Conservation (phyloP, 2,329 filamentous ascomycete genomes). For the Aspergillus fijiensis region DNA sequence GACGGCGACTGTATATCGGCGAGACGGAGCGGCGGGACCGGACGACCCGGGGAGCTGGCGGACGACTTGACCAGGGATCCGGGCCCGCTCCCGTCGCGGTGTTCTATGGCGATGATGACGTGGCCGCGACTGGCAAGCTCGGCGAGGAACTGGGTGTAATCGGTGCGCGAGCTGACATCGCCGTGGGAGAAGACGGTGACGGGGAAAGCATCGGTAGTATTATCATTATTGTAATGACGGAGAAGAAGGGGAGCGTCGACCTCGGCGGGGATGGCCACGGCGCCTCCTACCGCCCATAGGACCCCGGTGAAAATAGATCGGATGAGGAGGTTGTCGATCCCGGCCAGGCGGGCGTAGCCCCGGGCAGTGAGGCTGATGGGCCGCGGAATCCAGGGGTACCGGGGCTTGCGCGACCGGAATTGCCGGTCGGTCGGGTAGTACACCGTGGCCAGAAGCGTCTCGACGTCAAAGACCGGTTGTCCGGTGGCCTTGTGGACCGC, state of each 20-base stretch:
- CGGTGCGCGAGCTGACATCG: constrained; percentile 6
- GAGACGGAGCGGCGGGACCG: neutral
- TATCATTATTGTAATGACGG: too few species aligned
- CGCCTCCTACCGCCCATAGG: constrained; percentile 1
- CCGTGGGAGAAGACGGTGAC: constrained; percentile 8
- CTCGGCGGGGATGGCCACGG: constrained; percentile 4
- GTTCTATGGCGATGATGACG: constrained; percentile 4
- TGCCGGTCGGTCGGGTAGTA: constrained; percentile 4
- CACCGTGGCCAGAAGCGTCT: neutral
- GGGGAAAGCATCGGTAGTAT: neutral
- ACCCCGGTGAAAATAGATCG: neutral
- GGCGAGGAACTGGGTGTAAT: constrained; percentile 5
- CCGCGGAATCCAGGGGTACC: constrained; percentile 5
- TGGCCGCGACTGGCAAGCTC: constrained; percentile 6
- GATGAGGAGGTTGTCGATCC: constrained; percentile 1
- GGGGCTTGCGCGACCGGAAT: constrained; percentile 3
- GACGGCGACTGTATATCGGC: neutral
- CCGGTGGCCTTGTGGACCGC: neutral
- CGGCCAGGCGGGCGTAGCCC: constrained; percentile 3
- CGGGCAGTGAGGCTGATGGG: constrained; percentile 5
- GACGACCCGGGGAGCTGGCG: neutral
- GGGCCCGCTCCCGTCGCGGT: constrained; percentile 5
- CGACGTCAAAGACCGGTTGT: constrained; percentile 5
- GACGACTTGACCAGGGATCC: constrained; percentile 5
- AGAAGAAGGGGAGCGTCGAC: constrained; percentile 3